phyloP scores from a whole-genome alignment of 163 green algal species.

The Volvox carteri region DNA sequence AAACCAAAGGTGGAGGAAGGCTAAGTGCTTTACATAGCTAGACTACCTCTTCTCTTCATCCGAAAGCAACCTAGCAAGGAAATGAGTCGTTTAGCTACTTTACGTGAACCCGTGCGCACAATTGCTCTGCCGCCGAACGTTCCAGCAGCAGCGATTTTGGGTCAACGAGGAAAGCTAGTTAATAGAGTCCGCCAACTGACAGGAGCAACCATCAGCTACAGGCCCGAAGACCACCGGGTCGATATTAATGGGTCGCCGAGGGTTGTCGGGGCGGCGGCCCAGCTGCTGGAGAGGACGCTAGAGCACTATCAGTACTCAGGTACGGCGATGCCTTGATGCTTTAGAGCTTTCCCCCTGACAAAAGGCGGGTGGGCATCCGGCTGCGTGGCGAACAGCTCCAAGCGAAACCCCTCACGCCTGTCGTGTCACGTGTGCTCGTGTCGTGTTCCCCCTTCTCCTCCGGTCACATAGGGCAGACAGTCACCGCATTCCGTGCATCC shows the following conservation, averaged over 20 bases:
- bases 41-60: too few relatives aligned
- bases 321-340: too few relatives aligned
- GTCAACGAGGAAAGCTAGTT: constrained; percentile 21
- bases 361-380: too few relatives aligned
- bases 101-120: constrained; percentile 23
- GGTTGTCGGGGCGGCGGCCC: constrained; percentile 11
- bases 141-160: constrained; percentile 17
- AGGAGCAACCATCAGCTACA: not conserved
- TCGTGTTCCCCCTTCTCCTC: too few relatives aligned
- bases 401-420: too few relatives aligned
- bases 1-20: not conserved
- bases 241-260: constrained; percentile 10
- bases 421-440: too few relatives aligned
- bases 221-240: constrained; percentile 26
- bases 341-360: too few relatives aligned
- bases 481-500: too few relatives aligned
- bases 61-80: too few relatives aligned
- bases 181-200: not conserved
- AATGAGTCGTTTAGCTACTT: not conserved
- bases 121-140: constrained; percentile 14
- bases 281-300: not conserved
- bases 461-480: too few relatives aligned
- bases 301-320: constrained; percentile 53
- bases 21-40: too few relatives aligned
- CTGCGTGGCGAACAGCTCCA: too few relatives aligned